Percentiles rank a stretch among this genome's conserved stretches.
phyloP scores from a whole-genome alignment of 1,284 basidiomycete species.

The Cryptococcus floricola region DNA sequence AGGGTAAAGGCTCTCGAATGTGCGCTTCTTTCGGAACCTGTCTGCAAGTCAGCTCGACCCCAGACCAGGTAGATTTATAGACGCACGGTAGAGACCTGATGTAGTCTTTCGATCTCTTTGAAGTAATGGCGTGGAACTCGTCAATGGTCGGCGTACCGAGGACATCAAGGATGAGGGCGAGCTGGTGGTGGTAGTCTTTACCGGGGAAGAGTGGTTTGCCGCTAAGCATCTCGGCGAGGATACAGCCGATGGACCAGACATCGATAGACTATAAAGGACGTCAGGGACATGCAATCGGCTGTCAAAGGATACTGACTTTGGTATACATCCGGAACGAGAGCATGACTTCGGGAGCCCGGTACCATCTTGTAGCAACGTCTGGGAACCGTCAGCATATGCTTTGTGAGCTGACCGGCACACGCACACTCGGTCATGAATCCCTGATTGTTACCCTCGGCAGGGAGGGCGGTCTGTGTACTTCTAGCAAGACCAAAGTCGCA shows the following conservation, averaged over 20 bases:
- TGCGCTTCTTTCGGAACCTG: slow-evolving; percentile 70
- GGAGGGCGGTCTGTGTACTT: slow-evolving; percentile 77
- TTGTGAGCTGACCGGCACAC: not conserved
- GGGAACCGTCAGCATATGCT: slow-evolving; percentile 5
- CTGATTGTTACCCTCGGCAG: slow-evolving; percentile 67
- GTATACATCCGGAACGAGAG: slow-evolving; percentile 95
- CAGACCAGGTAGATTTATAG: not conserved
- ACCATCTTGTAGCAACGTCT: slow-evolving; percentile 88
- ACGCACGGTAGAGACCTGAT: slow-evolving; percentile 69
- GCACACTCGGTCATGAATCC: slow-evolving; percentile 74
- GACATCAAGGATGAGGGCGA: slow-evolving; percentile 83
- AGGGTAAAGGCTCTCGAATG: slow-evolving; percentile 76
- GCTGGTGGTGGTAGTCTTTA: slow-evolving; percentile 92
- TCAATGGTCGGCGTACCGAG: slow-evolving; percentile 88
- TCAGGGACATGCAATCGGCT: not conserved
- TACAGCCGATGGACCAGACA: slow-evolving; percentile 96
- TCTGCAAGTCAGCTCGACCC: not conserved
- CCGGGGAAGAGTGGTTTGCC: slow-evolving; percentile 94
- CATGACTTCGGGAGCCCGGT: slow-evolving; percentile 94
- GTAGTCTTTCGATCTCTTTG: slow-evolving; percentile 79
- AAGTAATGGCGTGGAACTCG: slow-evolving; percentile 86
- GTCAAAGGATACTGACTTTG: slow-evolving; percentile 56
- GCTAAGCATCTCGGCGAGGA: slow-evolving; percentile 93
- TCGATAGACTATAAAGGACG: slow-evolving; percentile 65
- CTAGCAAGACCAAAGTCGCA: slow-evolving; percentile 90